Evolutionary conservation across 2,329 filamentous ascomycete genomes (phyloP).

Genomic region (Hymenoscyphus scutula): DNA sequence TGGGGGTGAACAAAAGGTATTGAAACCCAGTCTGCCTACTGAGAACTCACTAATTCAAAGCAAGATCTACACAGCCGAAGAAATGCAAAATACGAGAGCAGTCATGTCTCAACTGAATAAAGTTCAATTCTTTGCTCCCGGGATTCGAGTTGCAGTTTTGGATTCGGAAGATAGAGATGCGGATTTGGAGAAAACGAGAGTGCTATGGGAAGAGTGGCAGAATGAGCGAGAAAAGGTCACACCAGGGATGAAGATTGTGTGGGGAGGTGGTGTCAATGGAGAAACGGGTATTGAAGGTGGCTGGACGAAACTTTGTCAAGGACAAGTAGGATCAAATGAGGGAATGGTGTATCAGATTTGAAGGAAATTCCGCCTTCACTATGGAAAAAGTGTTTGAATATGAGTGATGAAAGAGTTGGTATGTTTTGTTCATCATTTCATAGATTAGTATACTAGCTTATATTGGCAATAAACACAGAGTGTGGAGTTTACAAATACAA

Average conservation of each 20-base stretch:
- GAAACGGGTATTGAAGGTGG: background rate
- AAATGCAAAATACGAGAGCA: background rate
- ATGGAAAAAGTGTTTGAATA: too few relatives aligned
- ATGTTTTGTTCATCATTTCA: too few relatives aligned
- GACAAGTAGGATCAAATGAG: background rate
- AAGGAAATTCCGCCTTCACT: too few relatives aligned
- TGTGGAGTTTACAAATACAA: too few relatives aligned
- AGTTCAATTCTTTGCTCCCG: background rate
- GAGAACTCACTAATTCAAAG: too few relatives aligned
- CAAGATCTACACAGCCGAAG: background rate
- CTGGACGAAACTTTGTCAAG: conserved; percentile 1
- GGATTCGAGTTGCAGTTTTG: background rate
- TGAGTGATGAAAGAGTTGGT: too few relatives aligned
- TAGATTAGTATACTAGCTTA: too few relatives aligned
- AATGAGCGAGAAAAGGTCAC: background rate
- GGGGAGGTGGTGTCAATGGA: background rate
- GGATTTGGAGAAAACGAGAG: background rate
- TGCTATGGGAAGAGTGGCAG: background rate
- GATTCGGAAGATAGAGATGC: background rate
- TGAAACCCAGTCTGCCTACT: too few relatives aligned
- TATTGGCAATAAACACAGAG: too few relatives aligned
- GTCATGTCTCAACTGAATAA: background rate
- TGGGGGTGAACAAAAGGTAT: too few relatives aligned
- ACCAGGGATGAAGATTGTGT: background rate
- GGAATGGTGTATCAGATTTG: background rate